A percentile compares a stretch with the other conserved stretches of the same genome.
Conservation (phyloP, 495 filamentous ascomycete species). For the Haplographium delicatum region DNA sequence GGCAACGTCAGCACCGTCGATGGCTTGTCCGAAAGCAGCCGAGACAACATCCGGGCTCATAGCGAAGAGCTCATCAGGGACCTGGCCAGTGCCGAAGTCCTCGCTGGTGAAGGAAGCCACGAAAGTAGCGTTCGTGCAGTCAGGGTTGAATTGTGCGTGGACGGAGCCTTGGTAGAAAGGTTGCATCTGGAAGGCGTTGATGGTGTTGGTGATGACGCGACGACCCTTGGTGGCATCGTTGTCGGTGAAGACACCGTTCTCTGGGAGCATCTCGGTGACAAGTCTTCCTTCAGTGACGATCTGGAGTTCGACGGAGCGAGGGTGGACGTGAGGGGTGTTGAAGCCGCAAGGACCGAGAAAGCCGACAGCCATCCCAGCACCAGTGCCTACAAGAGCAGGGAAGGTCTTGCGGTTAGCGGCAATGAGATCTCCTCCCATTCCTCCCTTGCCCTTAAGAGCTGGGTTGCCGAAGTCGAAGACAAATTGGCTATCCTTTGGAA, state of each 20-base stretch:
- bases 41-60: conserved; percentile 31
- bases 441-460: conserved; percentile 13
- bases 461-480: conserved; percentile 28
- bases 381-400: conserved; percentile 38
- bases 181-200: conserved; percentile 33
- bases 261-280: conserved; percentile 35
- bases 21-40: conserved; percentile 27
- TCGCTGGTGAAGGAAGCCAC: conserved; percentile 38
- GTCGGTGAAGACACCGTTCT: conserved; percentile 32
- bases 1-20: conserved; percentile 32
- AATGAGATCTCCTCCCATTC: conserved; percentile 26
- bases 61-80: conserved; percentile 28
- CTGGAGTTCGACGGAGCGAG: conserved; percentile 41
- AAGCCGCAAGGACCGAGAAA: conserved; percentile 39
- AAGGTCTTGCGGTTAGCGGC: conserved; percentile 37
- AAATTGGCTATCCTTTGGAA: conserved; percentile 27
- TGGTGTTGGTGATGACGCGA: conserved; percentile 27
- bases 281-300: conserved; percentile 32
- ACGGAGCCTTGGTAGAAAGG: conserved; percentile 40
- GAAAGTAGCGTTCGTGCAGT: conserved; percentile 35
- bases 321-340: conserved; percentile 45
- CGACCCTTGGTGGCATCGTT: conserved; percentile 10
- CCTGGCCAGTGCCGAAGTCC: conserved; percentile 35
- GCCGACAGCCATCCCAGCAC: conserved; percentile 34
- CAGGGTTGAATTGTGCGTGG: conserved; percentile 44